Evolutionary conservation across 1,284 basidiomycete genomes (phyloP), one percentile per base, ranked within the genome.

Genomic region (Puccinia triticina): DNA sequence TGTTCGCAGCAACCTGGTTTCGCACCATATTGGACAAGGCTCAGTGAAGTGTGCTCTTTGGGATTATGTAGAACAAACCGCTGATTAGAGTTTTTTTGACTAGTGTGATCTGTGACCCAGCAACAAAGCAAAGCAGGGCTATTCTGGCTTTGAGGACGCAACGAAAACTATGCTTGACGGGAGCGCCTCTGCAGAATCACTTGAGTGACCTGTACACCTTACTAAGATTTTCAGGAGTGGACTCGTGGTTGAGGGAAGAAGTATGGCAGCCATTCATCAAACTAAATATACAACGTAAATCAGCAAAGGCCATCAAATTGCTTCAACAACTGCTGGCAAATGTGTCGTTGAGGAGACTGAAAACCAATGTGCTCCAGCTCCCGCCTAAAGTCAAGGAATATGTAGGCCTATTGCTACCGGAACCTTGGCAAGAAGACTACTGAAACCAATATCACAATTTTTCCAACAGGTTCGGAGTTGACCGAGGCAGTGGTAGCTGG

Each of bases 401-500:
- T 1, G 40, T 67, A 43, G 64, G 64, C 11, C 34, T 67, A 67
- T 18, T 1, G 14, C 34, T 67, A 2, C 12, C 0, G 18, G 12
- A 67, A 67, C 64, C 64, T 40, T 67, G 64, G 64, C 7, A n/a
- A 37, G 64, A 67, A 18, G 64, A 67, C 21, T 67, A 67, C 32
- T 34, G 3, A 0, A 0, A 10, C 7, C 32, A 14, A 67, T 67
- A 67, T 67, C 34, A 67, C 8, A 18, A 67, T 40, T 67, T 67
- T 40, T 32, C 64, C 18, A 5, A 67, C 3, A 5, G 14, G 34
- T 67, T 67, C 40, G 34, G 64, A 16, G 64, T 67, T 0, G 34
- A 67, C 11, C 8, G 64, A 21, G 23, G 8, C 1, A n/a, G 34
- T n/a, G 64, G 14, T 10, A 67, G 34, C 34, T 67, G 64, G 64